A percentile compares a stretch with the other conserved stretches of the same genome.
Conservation (phyloP, 805 yeast species). For the Sugiyamaella smithiae region DNA sequence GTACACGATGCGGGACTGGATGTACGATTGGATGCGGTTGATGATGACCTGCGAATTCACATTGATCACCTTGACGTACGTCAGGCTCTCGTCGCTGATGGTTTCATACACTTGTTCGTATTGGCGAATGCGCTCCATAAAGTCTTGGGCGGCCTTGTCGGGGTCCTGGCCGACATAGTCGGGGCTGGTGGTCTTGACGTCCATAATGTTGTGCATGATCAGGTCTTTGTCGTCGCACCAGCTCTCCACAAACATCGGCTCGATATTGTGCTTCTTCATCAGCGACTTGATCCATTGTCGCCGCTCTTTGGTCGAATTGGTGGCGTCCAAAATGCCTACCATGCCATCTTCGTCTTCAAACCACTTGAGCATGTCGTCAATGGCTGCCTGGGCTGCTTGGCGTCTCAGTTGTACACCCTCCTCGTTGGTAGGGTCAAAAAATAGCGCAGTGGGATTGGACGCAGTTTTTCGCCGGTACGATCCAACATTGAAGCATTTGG, state of each 20-base stretch:
- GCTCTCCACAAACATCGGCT: conserved; percentile 90
- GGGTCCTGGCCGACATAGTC: conserved; percentile 70
- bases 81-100: conserved; percentile 54
- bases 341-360: conserved; percentile 73
- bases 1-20: conserved; percentile 90
- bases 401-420: conserved; percentile 62
- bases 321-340: conserved; percentile 93
- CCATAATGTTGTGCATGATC: conserved; percentile 73
- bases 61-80: conserved; percentile 85
- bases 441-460: conserved; percentile 68
- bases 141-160: conserved; percentile 69
- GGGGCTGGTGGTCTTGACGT: conserved; percentile 83
- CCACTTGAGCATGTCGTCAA: conserved; percentile 83
- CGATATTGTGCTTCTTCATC: conserved; percentile 53
- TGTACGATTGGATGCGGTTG: conserved; percentile 80
- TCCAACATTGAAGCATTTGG: conserved; percentile 89
- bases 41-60: conserved; percentile 85
- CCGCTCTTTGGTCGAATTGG: conserved; percentile 76
- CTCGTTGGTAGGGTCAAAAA: conserved; percentile 65
- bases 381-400: conserved; percentile 69
- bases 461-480: conserved; percentile 67
- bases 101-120: conserved; percentile 79
- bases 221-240: conserved; percentile 82
- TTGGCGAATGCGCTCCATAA: conserved; percentile 65
- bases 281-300: conserved; percentile 56